These are phyloP conservation scores for Syzygium syzygioides DNA, from an alignment of 441 rosid genomes.

Conservation along the genomic window DNA sequence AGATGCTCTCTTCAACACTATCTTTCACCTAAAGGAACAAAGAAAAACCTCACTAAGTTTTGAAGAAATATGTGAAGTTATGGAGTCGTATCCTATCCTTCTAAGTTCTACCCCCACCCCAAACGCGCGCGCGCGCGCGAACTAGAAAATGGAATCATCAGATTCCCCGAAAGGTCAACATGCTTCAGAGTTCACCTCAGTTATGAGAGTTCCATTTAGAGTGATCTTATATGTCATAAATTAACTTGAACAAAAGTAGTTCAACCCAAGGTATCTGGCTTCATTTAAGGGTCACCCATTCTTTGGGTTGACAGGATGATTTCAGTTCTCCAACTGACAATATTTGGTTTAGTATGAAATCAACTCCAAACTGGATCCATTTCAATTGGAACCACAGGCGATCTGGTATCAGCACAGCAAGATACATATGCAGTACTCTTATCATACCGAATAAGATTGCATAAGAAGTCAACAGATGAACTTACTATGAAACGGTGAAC, in stretches of 20 bases:
- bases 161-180: background rate
- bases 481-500: conserved; percentile 90
- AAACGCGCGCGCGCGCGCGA: background rate
- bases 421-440: background rate
- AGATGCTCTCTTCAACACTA: conserved; percentile 93
- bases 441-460: background rate
- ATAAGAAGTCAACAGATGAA: background rate
- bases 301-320: background rate
- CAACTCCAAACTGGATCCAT: background rate
- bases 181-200: background rate
- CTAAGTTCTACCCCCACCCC: background rate
- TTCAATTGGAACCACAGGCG: background rate
- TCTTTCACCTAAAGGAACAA: conserved; percentile 45
- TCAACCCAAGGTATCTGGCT: background rate
- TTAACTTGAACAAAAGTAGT: background rate
- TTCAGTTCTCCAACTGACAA: background rate
- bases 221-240: background rate
- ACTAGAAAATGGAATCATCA: background rate
- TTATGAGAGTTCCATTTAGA: background rate
- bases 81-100: background rate
- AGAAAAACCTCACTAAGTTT: background rate
- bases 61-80: background rate
- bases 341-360: background rate
- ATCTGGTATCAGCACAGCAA: background rate
- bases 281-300: background rate